Conservation (phyloP, 306 rosid species). For the Neltuma alba region DNA sequence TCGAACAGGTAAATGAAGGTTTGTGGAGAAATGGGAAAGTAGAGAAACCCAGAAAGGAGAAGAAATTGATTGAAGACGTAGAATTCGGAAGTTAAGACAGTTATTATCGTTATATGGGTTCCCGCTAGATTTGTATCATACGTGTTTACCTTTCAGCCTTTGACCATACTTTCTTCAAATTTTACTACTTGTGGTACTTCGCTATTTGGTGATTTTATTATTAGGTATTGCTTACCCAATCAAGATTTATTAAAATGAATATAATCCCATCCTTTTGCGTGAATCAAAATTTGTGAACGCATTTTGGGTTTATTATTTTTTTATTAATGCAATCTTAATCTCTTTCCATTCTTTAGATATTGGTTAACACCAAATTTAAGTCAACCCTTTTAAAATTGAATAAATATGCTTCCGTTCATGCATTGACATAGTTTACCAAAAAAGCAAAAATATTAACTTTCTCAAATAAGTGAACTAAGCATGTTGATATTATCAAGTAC, state of each 20-base stretch:
- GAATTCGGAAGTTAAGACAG: constrained; percentile 34
- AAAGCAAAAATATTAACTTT: too few species aligned
- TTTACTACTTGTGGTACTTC: background rate
- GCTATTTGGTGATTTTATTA: background rate
- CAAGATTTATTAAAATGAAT: too few species aligned
- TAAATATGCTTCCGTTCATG: too few species aligned
- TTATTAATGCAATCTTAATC: background rate
- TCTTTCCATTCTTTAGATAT: background rate
- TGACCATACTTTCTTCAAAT: background rate
- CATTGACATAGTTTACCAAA: too few species aligned
- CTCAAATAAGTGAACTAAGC: too few species aligned
- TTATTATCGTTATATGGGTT: constrained; percentile 45
- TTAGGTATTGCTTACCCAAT: too few species aligned
- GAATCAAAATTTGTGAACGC: background rate
- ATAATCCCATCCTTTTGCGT: too few species aligned
- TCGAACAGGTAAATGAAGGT: constrained; percentile 19
- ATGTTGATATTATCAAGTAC: too few species aligned
- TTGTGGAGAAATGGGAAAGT: background rate
- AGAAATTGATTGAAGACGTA: background rate
- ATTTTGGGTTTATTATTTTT: background rate
- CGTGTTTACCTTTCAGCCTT: background rate
- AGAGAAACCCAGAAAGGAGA: constrained; percentile 4
- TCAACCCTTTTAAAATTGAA: background rate
- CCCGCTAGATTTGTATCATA: background rate
- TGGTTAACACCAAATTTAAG: background rate